Percentiles rank a stretch among this genome's conserved stretches.
Conservation (phyloP, 2,329 filamentous ascomycete genomes). For the Sporothrix mexicana region DNA sequence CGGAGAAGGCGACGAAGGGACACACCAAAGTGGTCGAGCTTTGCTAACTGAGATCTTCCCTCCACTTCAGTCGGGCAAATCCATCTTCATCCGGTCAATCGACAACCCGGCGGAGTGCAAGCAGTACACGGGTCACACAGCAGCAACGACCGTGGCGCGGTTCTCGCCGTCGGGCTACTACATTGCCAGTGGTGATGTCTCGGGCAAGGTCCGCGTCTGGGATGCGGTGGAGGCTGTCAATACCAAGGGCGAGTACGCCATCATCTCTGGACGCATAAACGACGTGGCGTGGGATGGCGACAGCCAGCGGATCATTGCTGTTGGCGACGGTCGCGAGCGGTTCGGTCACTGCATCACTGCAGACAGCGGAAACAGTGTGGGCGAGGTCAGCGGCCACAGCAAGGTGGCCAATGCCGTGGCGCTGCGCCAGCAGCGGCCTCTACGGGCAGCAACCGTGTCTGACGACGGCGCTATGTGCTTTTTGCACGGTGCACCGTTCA, state of each 20-base stretch:
- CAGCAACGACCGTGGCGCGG: constrained; percentile 86
- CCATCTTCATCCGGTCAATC: constrained; percentile 93
- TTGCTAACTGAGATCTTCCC: background rate
- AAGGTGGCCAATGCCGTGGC: constrained; percentile 90
- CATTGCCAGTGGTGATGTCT: constrained; percentile 86
- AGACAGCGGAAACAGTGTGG: constrained; percentile 94
- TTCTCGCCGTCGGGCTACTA: constrained; percentile 96
- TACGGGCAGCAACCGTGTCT: constrained; percentile 87
- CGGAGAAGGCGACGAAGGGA: background rate
- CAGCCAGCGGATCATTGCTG: constrained; percentile 93
- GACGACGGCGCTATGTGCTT: constrained; percentile 92
- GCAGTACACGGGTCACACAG: constrained; percentile 91
- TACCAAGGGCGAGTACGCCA: constrained; percentile 92
- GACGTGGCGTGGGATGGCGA: constrained; percentile 98
- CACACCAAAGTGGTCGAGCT: background rate
- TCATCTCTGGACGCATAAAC: constrained; percentile 93
- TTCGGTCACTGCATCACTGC: constrained; percentile 94
- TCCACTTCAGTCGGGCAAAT: constrained; percentile 83
- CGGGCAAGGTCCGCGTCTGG: constrained; percentile 88
- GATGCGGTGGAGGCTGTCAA: constrained; percentile 83
- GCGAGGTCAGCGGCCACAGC: constrained; percentile 90
- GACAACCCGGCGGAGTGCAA: constrained; percentile 83
- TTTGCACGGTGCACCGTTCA: constrained; percentile 92
- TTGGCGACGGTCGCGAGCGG: constrained; percentile 91
- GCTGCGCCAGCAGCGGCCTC: constrained; percentile 85